A percentile compares a stretch with the other conserved stretches of the same genome.
Conservation (phyloP, 2,329 filamentous ascomycete species). For the Falciphora oryzae region DNA sequence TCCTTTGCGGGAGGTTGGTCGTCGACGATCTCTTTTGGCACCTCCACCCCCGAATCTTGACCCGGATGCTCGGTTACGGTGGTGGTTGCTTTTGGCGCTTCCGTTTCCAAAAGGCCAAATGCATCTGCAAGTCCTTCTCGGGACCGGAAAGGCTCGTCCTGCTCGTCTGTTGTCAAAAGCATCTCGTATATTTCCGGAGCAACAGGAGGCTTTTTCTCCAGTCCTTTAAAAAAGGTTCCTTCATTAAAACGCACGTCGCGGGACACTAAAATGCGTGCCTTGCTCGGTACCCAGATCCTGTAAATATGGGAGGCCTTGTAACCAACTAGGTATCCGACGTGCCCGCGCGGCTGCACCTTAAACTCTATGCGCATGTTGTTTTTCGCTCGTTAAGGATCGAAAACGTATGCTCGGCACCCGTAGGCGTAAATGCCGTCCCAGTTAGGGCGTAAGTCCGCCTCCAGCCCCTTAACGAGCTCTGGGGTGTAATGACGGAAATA, state of each 20-base stretch:
- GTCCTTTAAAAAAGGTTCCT: not conserved
- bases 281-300: not conserved
- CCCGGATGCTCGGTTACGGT: too few relatives aligned
- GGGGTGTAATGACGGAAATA: not conserved
- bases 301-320: not conserved
- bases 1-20: too few relatives aligned
- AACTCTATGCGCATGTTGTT: not conserved
- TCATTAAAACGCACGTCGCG: not conserved
- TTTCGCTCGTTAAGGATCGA: not conserved
- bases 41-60: too few relatives aligned
- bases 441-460: not conserved
- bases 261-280: not conserved
- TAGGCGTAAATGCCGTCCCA: not conserved
- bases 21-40: too few relatives aligned
- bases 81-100: not conserved
- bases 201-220: not conserved
- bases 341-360: not conserved
- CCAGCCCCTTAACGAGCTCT: not conserved
- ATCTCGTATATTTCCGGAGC: too few relatives aligned
- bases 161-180: too few relatives aligned
- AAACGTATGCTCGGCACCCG: not conserved
- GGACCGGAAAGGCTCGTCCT: not conserved
- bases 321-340: not conserved
- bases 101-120: not conserved
- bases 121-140: not conserved